These are phyloP conservation scores for Vanilla planifolia DNA, from an alignment of 106 monocot species.

Conservation along the genomic window DNA sequence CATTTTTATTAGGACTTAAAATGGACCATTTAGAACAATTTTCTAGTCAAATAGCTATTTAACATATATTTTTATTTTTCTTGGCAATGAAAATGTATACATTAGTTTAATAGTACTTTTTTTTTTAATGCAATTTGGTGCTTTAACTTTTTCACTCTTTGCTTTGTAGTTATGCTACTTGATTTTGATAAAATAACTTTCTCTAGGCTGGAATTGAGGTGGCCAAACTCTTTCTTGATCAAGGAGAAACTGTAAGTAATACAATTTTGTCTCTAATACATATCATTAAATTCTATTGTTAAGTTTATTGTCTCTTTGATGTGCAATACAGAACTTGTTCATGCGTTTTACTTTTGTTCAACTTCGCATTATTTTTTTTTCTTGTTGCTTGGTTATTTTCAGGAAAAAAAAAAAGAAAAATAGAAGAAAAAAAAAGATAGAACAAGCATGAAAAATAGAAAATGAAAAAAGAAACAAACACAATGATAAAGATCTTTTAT, in stretches of 20 bases:
- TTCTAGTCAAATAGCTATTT: too few relatives aligned
- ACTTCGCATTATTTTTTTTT: neutral
- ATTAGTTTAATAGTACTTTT: neutral
- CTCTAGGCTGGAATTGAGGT: conserved; percentile 82
- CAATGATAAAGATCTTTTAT: too few relatives aligned
- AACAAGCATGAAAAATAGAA: too few relatives aligned
- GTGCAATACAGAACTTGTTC: neutral
- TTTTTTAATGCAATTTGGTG: neutral
- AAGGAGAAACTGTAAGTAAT: conserved; percentile 75
- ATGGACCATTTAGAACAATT: too few relatives aligned
- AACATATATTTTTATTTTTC: too few relatives aligned
- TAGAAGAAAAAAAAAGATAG: too few relatives aligned
- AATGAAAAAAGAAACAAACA: too few relatives aligned
- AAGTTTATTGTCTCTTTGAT: neutral
- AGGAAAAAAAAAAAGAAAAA: too few relatives aligned
- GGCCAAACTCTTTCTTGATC: conserved; percentile 77
- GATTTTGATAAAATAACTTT: conserved; percentile 9
- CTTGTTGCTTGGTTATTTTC: neutral
- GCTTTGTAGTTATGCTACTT: conserved; percentile 4
- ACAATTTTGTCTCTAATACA: conserved; percentile 5
- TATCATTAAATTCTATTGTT: neutral
- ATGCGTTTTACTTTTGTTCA: neutral
- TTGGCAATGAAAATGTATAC: too few relatives aligned
- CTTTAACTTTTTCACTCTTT: neutral
- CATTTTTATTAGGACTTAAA: too few relatives aligned